These are phyloP conservation scores for Cytospora mali DNA, from an alignment of 2,329 filamentous ascomycete genomes.

Conservation along the genomic window DNA sequence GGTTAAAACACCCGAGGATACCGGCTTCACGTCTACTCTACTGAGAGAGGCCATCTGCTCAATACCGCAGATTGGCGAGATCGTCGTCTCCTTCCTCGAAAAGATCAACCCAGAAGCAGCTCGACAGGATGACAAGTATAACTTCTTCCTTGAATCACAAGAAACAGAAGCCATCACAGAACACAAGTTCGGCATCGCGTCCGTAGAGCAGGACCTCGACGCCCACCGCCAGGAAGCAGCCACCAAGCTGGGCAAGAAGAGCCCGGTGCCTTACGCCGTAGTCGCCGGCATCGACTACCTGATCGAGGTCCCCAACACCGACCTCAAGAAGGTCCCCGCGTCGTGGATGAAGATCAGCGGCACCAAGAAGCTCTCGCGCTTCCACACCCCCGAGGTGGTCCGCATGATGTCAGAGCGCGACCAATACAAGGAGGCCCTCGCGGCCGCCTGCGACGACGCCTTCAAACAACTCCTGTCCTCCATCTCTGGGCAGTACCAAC, in stretches of 20 bases:
- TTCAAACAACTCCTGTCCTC: conserved; percentile 72
- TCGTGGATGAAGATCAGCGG: conserved; percentile 95
- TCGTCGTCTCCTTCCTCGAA: conserved; percentile 75
- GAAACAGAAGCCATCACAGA: conserved; percentile 89
- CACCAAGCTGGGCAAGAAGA: conserved; percentile 69
- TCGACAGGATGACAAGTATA: conserved; percentile 86
- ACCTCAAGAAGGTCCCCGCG: conserved; percentile 85
- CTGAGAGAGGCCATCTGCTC: conserved; percentile 72
- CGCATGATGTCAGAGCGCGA: conserved; percentile 83
- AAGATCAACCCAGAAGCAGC: conserved; percentile 82
- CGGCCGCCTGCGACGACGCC: conserved; percentile 85
- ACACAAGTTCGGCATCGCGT: conserved; percentile 88
- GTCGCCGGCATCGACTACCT: conserved; percentile 92
- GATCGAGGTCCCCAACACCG: conserved; percentile 83
- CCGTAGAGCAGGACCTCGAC: conserved; percentile 85
- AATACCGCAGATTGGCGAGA: conserved; percentile 74
- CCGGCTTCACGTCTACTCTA: conserved; percentile 71
- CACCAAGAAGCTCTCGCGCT: conserved; percentile 88
- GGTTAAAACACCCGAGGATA: conserved; percentile 64
- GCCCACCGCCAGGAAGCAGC: conserved; percentile 74
- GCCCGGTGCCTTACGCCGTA: conserved; percentile 74
- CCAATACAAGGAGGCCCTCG: conserved; percentile 90
- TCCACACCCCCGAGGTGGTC: conserved; percentile 91
- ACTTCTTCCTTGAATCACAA: conserved; percentile 84
- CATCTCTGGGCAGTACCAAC: conserved; percentile 83